A percentile compares a stretch with the other conserved stretches of the same genome.
These are phyloP conservation scores for Saccharomycopsis fibuligera DNA, from an alignment of 805 yeast species.

Conservation along the genomic window DNA sequence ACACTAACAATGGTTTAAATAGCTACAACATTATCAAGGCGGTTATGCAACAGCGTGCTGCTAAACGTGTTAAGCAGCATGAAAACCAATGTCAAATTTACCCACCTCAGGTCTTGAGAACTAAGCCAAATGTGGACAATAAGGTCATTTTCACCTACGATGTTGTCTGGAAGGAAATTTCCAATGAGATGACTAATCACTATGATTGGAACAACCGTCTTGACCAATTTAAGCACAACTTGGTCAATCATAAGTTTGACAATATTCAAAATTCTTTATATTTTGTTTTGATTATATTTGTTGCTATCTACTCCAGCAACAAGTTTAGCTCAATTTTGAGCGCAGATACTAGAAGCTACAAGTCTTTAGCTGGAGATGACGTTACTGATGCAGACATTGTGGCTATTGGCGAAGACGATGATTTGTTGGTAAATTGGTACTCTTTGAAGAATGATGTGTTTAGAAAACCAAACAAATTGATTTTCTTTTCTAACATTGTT, in stretches of 20 bases:
- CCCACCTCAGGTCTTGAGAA: constrained; percentile 25
- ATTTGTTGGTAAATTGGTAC: constrained; percentile 5
- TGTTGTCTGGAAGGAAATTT: constrained; percentile 26
- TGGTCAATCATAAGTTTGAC: constrained; percentile 23
- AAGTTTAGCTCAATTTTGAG: not conserved
- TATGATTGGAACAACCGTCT: constrained; percentile 16
- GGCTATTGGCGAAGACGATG: constrained; percentile 1
- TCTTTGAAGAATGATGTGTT: constrained; percentile 13
- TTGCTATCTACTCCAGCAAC: constrained; percentile 1
- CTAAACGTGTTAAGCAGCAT: constrained; percentile 24
- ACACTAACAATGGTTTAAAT: constrained; percentile 23
- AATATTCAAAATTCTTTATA: constrained; percentile 22
- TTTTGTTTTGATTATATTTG: constrained; percentile 2
- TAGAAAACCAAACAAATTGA: constrained; percentile 9
- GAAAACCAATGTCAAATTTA: constrained; percentile 24
- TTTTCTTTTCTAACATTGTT: constrained; percentile 9
- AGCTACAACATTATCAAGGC: constrained; percentile 25
- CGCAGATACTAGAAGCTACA: not conserved
- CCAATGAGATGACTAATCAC: constrained; percentile 12
- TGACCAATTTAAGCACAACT: constrained; percentile 25
- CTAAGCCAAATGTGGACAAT: constrained; percentile 25
- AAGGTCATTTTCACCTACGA: constrained; percentile 28
- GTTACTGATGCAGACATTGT: not conserved
- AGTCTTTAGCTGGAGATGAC: no score
- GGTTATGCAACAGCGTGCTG: constrained; percentile 25